Evolutionary conservation across 2,329 filamentous ascomycete species (phyloP).

Genomic region (Colletotrichum sp.): DNA sequence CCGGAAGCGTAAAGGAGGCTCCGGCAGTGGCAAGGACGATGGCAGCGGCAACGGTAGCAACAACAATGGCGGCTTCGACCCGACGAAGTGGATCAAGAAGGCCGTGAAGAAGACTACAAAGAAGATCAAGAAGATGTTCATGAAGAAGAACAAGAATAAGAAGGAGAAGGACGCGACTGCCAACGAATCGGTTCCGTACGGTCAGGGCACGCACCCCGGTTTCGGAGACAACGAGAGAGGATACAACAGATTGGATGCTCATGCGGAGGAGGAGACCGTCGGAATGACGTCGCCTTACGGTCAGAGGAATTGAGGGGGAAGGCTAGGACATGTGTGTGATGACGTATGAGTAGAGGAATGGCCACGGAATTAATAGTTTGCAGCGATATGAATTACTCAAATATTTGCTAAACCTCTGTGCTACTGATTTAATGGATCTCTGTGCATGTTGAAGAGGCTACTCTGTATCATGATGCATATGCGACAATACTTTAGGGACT

Average conservation of each 20-base stretch:
- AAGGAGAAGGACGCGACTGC: background rate
- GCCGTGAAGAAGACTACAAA: conserved; percentile 1
- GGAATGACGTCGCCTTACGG: background rate
- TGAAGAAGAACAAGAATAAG: conserved; percentile 1
- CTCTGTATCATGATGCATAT: rapidly evolving
- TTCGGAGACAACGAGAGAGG: background rate
- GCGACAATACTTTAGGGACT: rapidly evolving
- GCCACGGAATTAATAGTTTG: background rate
- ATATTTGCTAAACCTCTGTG: background rate
- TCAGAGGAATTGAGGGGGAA: background rate
- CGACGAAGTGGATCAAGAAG: conserved; percentile 2
- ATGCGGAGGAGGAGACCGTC: background rate
- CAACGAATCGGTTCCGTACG: background rate
- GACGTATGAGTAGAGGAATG: background rate
- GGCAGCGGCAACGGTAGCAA: background rate
- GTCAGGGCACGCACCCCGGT: conserved; percentile 2
- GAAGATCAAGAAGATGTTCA: conserved; percentile 15
- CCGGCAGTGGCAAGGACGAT: background rate
- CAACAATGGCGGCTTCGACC: background rate
- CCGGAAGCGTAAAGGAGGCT: background rate
- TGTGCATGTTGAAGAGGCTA: background rate
- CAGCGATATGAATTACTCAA: background rate
- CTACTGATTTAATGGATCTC: too few relatives aligned
- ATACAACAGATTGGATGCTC: background rate
- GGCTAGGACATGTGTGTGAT: background rate